Evolutionary conservation across 1,139 yeast species (phyloP), one percentile per base, ranked within the genome.

Genomic region (Suhomyces panamericanus): DNA sequence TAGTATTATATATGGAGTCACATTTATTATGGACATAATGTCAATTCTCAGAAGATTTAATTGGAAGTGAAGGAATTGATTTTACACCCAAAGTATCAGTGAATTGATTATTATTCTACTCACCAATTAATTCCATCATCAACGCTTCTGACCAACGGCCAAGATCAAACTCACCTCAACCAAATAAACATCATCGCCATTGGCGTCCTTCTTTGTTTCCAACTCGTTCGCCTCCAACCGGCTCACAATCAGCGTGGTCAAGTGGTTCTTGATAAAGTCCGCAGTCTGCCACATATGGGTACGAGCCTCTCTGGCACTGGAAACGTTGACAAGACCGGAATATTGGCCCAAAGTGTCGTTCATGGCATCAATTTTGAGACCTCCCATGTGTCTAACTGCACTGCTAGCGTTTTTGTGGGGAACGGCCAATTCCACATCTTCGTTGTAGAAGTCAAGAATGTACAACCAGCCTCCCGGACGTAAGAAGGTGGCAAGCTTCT

Each of bases 381-480:
- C 72, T 5, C 70, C 70, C 69, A 66, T 67, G 50, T 68, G 73
- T 39, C 61, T 60, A 2, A 67, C 71, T 0, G 67, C 62, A 27
- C 36, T n/a, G 34, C 38, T n/a, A 28, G 32, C 35, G 9, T 14
- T 24, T 15, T 17, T 26, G 11, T 16, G 31, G 22, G 39, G 37
- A 2, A 10, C 33, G 7, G 20, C 24, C 38, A 16, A 27, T 17
- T 65, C 71, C 8, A 61, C 64, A 41, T 66, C 70, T 37, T 63
- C 66, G 41, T 65, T 53, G 61, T 66, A 67, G 47, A 73, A 69
- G 50, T 73, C 78, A 13, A 69, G 44, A 9, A 73, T 61, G 36
- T 64, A 59, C 32, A 73, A 52, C 57, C 60, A 58, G 0, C 78
- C 78, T 2, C 64, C 63, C 0, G 64, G 62, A 22, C 52, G 58